A percentile compares a stretch with the other conserved stretches of the same genome.
Evolutionary conservation across 805 yeast species (phyloP).

Genomic region (Debaryomyces tyrocola): DNA sequence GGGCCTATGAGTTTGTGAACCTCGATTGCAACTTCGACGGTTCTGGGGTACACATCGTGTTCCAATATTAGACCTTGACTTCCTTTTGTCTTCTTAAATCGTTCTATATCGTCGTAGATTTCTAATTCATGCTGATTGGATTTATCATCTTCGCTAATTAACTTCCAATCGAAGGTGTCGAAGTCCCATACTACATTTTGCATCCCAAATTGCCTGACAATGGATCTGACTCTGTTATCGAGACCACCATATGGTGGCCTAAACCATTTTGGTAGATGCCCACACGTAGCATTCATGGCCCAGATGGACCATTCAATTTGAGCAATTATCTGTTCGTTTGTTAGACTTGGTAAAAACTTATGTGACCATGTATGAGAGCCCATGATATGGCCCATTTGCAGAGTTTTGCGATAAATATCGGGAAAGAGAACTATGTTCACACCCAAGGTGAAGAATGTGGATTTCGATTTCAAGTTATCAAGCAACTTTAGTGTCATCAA

Average conservation of each 20-base stretch:
- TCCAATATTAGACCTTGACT: constrained; percentile 73
- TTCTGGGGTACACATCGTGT: constrained; percentile 71
- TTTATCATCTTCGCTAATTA: constrained; percentile 33
- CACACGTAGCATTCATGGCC: constrained; percentile 96
- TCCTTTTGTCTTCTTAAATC: constrained; percentile 43
- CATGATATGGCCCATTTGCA: constrained; percentile 68
- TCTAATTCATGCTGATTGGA: constrained; percentile 47
- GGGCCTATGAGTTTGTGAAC: constrained; percentile 54
- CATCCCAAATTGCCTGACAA: constrained; percentile 81
- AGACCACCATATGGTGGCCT: constrained; percentile 97
- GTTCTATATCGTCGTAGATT: constrained; percentile 54
- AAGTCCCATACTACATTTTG: constrained; percentile 88
- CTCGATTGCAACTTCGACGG: constrained; percentile 69
- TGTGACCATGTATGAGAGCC: constrained; percentile 96
- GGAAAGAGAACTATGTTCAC: constrained; percentile 77
- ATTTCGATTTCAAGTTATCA: constrained; percentile 46
- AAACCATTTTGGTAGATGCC: constrained; percentile 87
- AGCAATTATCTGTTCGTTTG: constrained; percentile 81
- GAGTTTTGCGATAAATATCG: constrained; percentile 59
- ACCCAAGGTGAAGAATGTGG: constrained; percentile 88
- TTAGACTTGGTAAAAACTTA: constrained; percentile 71
- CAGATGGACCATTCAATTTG: constrained; percentile 94
- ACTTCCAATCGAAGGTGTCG: constrained; percentile 90
- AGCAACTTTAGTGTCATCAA: constrained; percentile 64
- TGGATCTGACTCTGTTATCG: constrained; percentile 80